Evolutionary conservation across 192 early-diverging fungal genomes (phyloP), one percentile per base, ranked within the genome.

Genomic region (Entomortierella beljakovae): DNA sequence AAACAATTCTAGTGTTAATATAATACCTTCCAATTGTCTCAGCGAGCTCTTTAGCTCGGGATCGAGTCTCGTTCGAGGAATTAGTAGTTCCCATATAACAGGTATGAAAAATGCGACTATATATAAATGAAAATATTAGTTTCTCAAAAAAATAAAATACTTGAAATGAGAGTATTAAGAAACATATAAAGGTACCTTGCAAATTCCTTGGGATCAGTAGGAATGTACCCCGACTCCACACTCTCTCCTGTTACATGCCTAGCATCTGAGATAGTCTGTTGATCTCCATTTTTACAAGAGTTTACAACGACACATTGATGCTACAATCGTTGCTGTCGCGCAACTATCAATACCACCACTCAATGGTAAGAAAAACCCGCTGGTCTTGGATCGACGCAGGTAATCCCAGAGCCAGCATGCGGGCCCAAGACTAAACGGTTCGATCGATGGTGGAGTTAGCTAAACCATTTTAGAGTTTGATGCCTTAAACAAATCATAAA

Each of bases 331-430:
- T 9, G 87, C 95, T 16, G 87, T 95, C 29, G 94, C 85, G 77
- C 98, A 99, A 71, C 95, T 96, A 73, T 99, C 98, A 26, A 99
- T 93, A n/a, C 98, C 98, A 53, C 98, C 98, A 77, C 95, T 96
- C 46, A 99, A 82, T 20, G 98, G 97, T 57, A 99, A 82, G 68
- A 99, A 99, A 85, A 90, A 98, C 1, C 98, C 98, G 9, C 89
- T 88, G 15, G 89, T 88, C 50, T 94, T 93, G 29, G 97, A 96
- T 26, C 98, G 84, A 9, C 98, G 88, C 37, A 99, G 84, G 68
- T 99, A 99, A 80, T 99, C 98, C 98, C 98, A 99, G 25, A 99
- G 87, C 98, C 98, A 99, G 86, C 98, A 99, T 2, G 98, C 97
- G 25, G 97, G 97, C 18, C 97, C 97, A 55, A 94, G 69, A 13